Evolutionary conservation across 306 rosid genomes (phyloP), one percentile per base, ranked within the genome.

Genomic region (Corylus avellana): DNA sequence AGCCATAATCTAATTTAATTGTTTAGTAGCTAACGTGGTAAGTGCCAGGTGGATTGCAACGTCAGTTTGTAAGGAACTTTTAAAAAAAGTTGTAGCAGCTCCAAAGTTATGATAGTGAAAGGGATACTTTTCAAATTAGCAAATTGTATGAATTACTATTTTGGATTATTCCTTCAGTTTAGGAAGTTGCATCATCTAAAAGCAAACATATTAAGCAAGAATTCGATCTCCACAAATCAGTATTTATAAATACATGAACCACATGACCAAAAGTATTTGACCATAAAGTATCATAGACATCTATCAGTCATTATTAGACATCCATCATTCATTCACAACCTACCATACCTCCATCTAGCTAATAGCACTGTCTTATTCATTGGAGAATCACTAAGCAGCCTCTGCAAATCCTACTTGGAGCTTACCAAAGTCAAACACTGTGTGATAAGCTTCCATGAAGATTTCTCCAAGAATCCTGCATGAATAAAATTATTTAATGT

Each of bases 341-440:
- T 3, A 29, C 42, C 44, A 62, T 27, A 62, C 42, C 42, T 62
- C 44, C 69, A 27, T 62, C 69, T 62, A 12, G 12, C 7, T 29
- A 13, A 62, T 13, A 13, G 39, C 39, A 11, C 44, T 11, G n/a
- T 27, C 42, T 29, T 62, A 27, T 62, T 62, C 7, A 29, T 29
- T 29, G 69, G 69, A 62, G n/a, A 44, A 17, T 74, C 37, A 37
- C 67, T 35, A 56, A 6, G 54, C 70, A 29, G 70, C 78, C 61
- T 59, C 78, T 75, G 78, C 78, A 59, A 75, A 75, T 22, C 78
- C 70, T 13, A 75, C n/a, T 75, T 14, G 78, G 14, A 44, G 78
- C 61, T 75, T 22, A 11, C 78, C 78, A 20, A 42, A 59, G n/a
- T 59, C 78, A 51, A 75, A 59, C 46, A 75, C 71, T 0, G 78